A percentile compares a stretch with the other conserved stretches of the same genome.
These are phyloP conservation scores for Sphaerulina populicola DNA, from an alignment of 2,329 filamentous ascomycete species.

Conservation along the genomic window DNA sequence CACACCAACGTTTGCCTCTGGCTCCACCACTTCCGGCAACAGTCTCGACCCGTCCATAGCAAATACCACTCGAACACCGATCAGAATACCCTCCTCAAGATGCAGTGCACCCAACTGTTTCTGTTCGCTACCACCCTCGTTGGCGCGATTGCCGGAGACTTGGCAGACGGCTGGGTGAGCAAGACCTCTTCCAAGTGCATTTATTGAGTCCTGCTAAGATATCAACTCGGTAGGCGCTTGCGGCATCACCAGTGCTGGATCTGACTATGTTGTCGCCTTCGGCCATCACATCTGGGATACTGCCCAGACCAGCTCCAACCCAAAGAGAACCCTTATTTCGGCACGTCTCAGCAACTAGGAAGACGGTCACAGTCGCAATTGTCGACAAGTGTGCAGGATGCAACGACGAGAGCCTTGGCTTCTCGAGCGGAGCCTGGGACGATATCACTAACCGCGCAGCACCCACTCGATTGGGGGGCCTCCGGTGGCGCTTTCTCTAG, in stretches of 20 bases:
- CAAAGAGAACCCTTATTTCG: conserved; percentile 62
- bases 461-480: not conserved
- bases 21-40: not conserved
- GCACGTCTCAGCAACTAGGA: conserved; percentile 37
- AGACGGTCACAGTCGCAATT: conserved; percentile 54
- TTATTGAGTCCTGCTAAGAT: not conserved
- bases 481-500: not conserved
- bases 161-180: conserved; percentile 1
- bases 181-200: not conserved
- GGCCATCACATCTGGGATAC: conserved; percentile 54
- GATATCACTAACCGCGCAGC: conserved; percentile 7
- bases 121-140: not conserved
- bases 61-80: not conserved
- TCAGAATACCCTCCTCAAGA: not conserved
- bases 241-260: conserved; percentile 3
- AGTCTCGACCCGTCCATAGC: not conserved
- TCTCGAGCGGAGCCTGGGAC: conserved; percentile 9
- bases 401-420: conserved; percentile 36
- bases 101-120: not conserved
- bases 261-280: conserved; percentile 10
- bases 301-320: conserved; percentile 33
- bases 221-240: conserved; percentile 31
- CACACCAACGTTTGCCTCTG: not conserved
- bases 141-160: not conserved
- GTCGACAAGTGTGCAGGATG: conserved; percentile 58